A percentile compares a stretch with the other conserved stretches of the same genome.
Conservation (phyloP, 331 rosid genomes). For the Rhamnella rubrinervis region DNA sequence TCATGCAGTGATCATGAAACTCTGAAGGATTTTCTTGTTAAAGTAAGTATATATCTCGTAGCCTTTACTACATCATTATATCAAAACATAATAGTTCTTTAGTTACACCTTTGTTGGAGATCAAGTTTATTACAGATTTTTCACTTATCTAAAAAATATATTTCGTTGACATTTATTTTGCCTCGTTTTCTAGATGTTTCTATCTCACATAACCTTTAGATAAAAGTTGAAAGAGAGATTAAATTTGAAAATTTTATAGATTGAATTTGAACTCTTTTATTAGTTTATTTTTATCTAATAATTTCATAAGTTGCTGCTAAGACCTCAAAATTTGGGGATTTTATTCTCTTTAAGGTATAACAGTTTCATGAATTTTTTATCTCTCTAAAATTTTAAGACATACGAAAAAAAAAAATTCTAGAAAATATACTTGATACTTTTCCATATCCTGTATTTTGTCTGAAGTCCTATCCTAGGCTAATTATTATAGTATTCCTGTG, state of each 20-base stretch:
- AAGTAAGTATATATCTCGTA: slow-evolving; percentile 46
- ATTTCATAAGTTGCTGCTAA: background rate
- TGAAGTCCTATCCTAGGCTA: no score
- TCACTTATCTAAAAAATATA: no score
- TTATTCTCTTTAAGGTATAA: background rate
- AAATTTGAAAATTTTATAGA: background rate
- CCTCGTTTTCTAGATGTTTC: background rate
- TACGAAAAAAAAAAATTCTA: background rate
- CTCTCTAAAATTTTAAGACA: background rate
- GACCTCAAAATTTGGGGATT: background rate
- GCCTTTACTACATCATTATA: no score
- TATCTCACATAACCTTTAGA: background rate
- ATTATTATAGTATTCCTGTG: no score
- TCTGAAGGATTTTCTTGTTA: slow-evolving; percentile 69
- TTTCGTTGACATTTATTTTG: no score
- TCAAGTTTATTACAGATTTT: background rate
- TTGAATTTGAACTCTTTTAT: background rate
- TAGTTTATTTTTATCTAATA: background rate
- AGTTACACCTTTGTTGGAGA: background rate
- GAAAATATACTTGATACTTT: background rate
- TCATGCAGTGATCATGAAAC: slow-evolving; percentile 55
- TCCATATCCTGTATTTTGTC: no score
- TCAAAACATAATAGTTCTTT: no score
- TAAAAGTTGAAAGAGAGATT: background rate
- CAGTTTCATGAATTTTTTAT: background rate